Evolutionary conservation across 768 basidiomycete genomes (phyloP), one percentile per base, ranked within the genome.

Genomic region (Tricholomella constricta): DNA sequence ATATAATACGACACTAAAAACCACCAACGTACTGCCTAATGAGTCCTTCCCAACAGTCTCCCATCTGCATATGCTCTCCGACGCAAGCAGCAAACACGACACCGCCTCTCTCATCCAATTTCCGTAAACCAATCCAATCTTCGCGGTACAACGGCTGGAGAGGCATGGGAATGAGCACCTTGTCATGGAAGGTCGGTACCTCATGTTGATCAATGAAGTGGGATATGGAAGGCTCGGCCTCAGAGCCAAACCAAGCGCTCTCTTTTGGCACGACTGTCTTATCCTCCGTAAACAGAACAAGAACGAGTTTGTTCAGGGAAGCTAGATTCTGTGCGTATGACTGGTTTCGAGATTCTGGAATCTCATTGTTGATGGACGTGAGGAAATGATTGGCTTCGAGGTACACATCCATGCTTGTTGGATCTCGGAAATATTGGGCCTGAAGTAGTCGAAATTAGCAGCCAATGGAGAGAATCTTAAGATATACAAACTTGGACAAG

Each of bases 341-440:
- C 29, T 53, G 55, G 60, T 91, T 91, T 36, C 77, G 80, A 19
- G 65, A 48, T 2, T 66, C 76, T 12, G 73, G 62, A n/a, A 78
- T 52, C 65, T 94, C 92, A 62, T 91, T 92, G 72, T 94, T 94
- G 68, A 94, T 83, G 12, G 77, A 76, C 0, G 89, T 69, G 19
- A 94, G 76, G 71, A 93, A 94, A 43, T 72, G 74, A 65, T 84
- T 88, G 2, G 79, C 67, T 2, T 67, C 59, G 32, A 89, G 75
- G 61, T 93, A 94, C 1, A 68, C 63, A 5, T 73, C 72, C 26
- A 89, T 68, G 36, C 81, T 82, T 14, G 65, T 66, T 8, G 88
- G 83, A 69, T 94, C 91, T 20, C 92, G 85, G 70, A 77, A 94
- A 63, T 94, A 94, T 65, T 94, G 92, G 1, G 92, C 92, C 89